These are phyloP conservation scores for Phytophthora syringae DNA, from an alignment of 352 stramenopile genomes.

Conservation along the genomic window DNA sequence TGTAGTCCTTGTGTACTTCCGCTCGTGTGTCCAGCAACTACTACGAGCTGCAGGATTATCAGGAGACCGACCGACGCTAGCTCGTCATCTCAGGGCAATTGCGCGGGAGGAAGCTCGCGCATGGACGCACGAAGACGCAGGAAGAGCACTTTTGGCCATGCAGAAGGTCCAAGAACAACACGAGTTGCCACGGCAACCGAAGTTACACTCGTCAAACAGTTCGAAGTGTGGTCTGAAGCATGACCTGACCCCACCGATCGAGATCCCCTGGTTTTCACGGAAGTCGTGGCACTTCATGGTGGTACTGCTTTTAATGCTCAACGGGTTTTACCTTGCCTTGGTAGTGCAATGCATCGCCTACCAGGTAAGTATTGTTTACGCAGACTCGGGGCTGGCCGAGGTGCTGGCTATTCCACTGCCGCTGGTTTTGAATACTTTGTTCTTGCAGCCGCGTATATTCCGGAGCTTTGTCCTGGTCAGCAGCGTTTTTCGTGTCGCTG, in stretches of 20 bases:
- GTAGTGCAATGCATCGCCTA: constrained; percentile 63
- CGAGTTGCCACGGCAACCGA: background rate
- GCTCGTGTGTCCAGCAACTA: constrained; percentile 36
- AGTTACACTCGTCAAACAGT: background rate
- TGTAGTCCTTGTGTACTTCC: constrained; percentile 49
- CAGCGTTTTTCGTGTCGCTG: constrained; percentile 61
- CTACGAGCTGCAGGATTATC: constrained; percentile 35
- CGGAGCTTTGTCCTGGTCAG: constrained; percentile 61
- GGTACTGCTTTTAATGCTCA: constrained; percentile 68
- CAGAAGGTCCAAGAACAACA: constrained; percentile 25
- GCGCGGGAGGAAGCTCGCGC: constrained; percentile 22
- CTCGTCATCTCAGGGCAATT: constrained; percentile 15
- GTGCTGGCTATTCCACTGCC: constrained; percentile 46
- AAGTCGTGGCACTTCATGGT: constrained; percentile 68
- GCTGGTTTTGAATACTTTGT: constrained; percentile 51
- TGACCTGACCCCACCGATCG: constrained; percentile 5
- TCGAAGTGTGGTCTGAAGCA: background rate
- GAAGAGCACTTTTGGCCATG: constrained; percentile 18
- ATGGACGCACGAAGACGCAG: constrained; percentile 25
- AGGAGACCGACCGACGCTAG: constrained; percentile 7
- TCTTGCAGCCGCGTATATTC: constrained; percentile 64
- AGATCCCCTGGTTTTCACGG: constrained; percentile 57
- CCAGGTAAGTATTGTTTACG: constrained; percentile 35
- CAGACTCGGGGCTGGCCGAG: constrained; percentile 23
- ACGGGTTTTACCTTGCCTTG: constrained; percentile 63